These are phyloP conservation scores for Leishmania guyanensis DNA, from an alignment of 208 protist genomes.

Conservation along the genomic window DNA sequence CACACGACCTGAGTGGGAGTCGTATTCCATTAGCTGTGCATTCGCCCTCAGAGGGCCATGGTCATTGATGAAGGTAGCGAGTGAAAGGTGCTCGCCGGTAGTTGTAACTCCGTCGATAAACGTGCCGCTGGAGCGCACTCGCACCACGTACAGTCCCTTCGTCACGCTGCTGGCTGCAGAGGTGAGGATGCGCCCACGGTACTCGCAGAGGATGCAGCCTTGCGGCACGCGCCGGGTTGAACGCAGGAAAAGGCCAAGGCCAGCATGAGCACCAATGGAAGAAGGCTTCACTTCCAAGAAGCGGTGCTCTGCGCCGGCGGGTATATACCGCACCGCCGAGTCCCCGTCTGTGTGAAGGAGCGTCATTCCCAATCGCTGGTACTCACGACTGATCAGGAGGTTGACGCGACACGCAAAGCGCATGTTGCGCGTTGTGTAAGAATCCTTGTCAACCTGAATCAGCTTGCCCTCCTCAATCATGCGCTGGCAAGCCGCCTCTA, in stretches of 20 bases:
- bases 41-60: conserved; percentile 69
- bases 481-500: conserved; percentile 55
- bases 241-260: conserved; percentile 83
- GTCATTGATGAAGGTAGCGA: conserved; percentile 92
- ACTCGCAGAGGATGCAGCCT: conserved; percentile 84
- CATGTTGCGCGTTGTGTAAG: conserved; percentile 62
- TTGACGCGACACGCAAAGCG: conserved; percentile 41
- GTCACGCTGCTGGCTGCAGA: conserved; percentile 26
- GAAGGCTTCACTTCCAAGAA: conserved; percentile 81
- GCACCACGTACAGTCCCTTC: conserved; percentile 75
- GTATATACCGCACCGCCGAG: conserved; percentile 70
- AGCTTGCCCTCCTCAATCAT: conserved; percentile 71
- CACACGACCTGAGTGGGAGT: conserved; percentile 67
- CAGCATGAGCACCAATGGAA: conserved; percentile 54
- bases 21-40: conserved; percentile 83
- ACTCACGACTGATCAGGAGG: conserved; percentile 72
- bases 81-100: conserved; percentile 66
- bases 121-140: conserved; percentile 48
- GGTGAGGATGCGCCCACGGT: conserved; percentile 53
- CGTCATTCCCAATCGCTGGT: conserved; percentile 83
- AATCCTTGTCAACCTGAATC: conserved; percentile 48
- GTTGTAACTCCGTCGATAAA: conserved; percentile 80
- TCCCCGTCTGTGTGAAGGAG: conserved; percentile 45
- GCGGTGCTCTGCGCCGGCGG: conserved; percentile 63
- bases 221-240: conserved; percentile 58